phyloP scores from a whole-genome alignment of 148 eudicot species.

The Polygonum maritimum region DNA sequence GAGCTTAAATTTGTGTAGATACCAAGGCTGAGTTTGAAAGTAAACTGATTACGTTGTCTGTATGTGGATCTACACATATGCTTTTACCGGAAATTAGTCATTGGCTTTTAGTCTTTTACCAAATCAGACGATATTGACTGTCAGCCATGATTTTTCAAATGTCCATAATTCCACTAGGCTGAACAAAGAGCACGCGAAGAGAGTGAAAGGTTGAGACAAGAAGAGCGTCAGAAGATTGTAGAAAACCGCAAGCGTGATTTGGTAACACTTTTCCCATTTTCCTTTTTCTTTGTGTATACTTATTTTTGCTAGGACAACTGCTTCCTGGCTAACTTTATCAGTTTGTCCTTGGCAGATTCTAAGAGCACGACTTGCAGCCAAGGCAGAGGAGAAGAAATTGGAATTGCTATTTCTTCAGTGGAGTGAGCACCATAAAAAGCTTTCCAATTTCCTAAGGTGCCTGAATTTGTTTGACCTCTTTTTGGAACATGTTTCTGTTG shows the following conservation, averaged over 20 bases:
- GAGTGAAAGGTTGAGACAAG: constrained; percentile 82
- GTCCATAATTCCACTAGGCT: constrained; percentile 32
- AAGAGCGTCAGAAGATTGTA: constrained; percentile 89
- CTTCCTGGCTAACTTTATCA: not conserved
- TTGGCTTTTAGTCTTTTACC: not conserved
- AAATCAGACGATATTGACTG: not conserved
- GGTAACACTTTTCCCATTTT: constrained; percentile 26
- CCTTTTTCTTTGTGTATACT: not conserved
- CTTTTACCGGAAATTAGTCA: not conserved
- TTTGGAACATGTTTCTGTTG: not conserved
- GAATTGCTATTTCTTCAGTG: constrained; percentile 89
- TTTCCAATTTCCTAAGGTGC: constrained; percentile 88
- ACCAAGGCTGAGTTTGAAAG: not conserved
- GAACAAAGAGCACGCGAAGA: constrained; percentile 93
- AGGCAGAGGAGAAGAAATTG: constrained; percentile 92
- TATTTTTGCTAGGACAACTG: not conserved
- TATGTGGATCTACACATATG: not conserved
- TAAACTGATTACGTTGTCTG: not conserved
- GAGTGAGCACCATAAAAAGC: constrained; percentile 95
- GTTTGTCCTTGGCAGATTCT: constrained; percentile 37
- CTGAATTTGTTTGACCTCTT: not conserved
- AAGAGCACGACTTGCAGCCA: constrained; percentile 87
- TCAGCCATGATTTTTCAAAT: not conserved
- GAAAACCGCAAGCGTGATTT: constrained; percentile 86
- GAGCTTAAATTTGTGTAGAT: not conserved